Base-by-base conservation (phyloP, 768 basidiomycete species). In the Rhizopogon vesiculosus region DNA sequence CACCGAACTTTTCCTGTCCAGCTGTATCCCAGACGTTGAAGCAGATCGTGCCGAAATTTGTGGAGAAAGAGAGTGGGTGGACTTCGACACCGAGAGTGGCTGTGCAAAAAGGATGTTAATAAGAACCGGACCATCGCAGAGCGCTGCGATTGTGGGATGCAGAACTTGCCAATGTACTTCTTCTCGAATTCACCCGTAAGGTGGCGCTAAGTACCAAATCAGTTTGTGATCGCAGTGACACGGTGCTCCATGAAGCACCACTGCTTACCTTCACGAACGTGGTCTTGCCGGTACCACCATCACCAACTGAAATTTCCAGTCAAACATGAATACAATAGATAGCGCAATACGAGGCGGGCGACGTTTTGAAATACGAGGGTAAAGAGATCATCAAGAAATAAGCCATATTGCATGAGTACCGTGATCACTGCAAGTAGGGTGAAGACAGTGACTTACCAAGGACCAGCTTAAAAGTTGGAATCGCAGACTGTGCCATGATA, bases 1-100 rank as follows among this genome's bases (percentile, higher is more conserved):
- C 95, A 78, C 96, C 97, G 63, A 99, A 99, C 79, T 98, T 99
- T 78, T 99, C 97, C 80, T 99, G 97, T 43, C 97, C 97, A 53
- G 97, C 97, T 33, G 97, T 99, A 73, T 99, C 97, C 97, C 97
- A 99, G 53, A 98, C 96, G 71, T 98, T 98, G 85, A 99, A 99
- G 78, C 91, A 91, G 79, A 99, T 93, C 41, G 89, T 96, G 65
- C 97, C 97, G 66, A 90, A 98, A 85, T 98, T 98, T 81, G 97
- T 99, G 64, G 90, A 79, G 84, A 99, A 99, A 44, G 80, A 72
- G 55, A 99, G 81, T 59, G 97, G 97, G 78, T 98, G 97, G 45
- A 99, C 97, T 74, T 99, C 97, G 66, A 98, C 97, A 82, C 97
- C 97, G 58, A 99, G 91, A 56, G 97, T 99, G 69, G 97, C 97